Percentiles rank a stretch among this genome's conserved stretches.
Evolutionary conservation across 495 filamentous ascomycete genomes (phyloP).

Genomic region (Amorphotheca resinae): DNA sequence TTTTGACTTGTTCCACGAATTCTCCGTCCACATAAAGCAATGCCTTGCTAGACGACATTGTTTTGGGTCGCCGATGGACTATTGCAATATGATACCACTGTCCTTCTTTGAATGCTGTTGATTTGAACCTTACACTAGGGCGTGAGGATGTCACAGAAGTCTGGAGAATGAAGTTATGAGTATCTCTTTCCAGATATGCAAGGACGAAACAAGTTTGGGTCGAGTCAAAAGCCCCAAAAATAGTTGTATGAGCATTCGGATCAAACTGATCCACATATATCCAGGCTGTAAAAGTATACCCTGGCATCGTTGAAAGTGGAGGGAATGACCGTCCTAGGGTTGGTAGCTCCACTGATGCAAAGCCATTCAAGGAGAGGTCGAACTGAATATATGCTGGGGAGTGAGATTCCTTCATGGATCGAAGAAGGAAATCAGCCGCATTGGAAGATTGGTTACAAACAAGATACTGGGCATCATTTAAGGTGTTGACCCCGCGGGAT

Average conservation of each 20-base stretch:
- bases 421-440: constrained; percentile 60
- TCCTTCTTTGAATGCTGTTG: constrained; percentile 54
- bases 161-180: constrained; percentile 89
- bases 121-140: constrained; percentile 89
- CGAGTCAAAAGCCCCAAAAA: constrained; percentile 90
- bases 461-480: constrained; percentile 70
- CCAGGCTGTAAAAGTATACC: constrained; percentile 86
- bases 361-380: constrained; percentile 79
- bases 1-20: constrained; percentile 83
- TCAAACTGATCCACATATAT: constrained; percentile 81
- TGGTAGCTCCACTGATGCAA: constrained; percentile 76
- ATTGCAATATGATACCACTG: constrained; percentile 89
- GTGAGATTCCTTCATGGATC: constrained; percentile 57
- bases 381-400: constrained; percentile 82
- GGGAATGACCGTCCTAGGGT: constrained; percentile 76
- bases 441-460: constrained; percentile 49
- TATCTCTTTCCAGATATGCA: constrained; percentile 87
- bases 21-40: constrained; percentile 86
- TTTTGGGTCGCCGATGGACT: constrained; percentile 62
- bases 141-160: constrained; percentile 78
- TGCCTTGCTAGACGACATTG: constrained; percentile 63
- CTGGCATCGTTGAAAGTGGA: constrained; percentile 51
- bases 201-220: constrained; percentile 90
- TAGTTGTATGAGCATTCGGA: constrained; percentile 70
- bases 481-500: constrained; percentile 54